phyloP scores from a whole-genome alignment of 2,329 filamentous ascomycete genomes.

The Lomentospora prolificans region DNA sequence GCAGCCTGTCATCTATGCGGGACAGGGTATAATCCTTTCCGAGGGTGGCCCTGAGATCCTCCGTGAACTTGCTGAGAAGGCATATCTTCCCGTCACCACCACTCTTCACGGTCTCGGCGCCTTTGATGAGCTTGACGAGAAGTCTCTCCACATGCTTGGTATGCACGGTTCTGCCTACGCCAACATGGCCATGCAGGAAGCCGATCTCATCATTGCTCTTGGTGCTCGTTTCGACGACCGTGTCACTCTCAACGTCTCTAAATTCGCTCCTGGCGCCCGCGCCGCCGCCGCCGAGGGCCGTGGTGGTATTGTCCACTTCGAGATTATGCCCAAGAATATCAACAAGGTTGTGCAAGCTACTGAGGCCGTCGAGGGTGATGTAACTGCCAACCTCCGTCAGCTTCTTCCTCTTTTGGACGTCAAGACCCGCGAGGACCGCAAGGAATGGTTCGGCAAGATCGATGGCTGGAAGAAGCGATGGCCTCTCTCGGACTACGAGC shows the following conservation, averaged over 20 bases:
- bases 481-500: constrained; percentile 75
- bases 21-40: constrained; percentile 74
- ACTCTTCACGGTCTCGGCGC: constrained; percentile 89
- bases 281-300: constrained; percentile 73
- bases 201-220: constrained; percentile 89
- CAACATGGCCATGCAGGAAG: constrained; percentile 96
- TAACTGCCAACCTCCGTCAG: constrained; percentile 64
- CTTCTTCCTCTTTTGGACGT: constrained; percentile 64
- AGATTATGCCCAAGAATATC: constrained; percentile 99
- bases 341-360: constrained; percentile 98
- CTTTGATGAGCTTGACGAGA: constrained; percentile 86
- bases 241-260: constrained; percentile 70
- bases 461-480: constrained; percentile 84
- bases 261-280: constrained; percentile 84
- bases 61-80: constrained; percentile 81
- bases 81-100: constrained; percentile 86
- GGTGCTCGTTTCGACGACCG: constrained; percentile 94
- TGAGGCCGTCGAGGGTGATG: constrained; percentile 90
- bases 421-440: constrained; percentile 53
- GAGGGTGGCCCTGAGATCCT: constrained; percentile 72
- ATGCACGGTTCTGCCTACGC: constrained; percentile 98
- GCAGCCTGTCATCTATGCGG: constrained; percentile 92
- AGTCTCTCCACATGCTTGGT: constrained; percentile 94
- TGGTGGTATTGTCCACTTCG: constrained; percentile 94
- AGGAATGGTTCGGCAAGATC: constrained; percentile 86